Conservation (phyloP, 2,329 filamentous ascomycete species). For the Tympanopsis confertula region DNA sequence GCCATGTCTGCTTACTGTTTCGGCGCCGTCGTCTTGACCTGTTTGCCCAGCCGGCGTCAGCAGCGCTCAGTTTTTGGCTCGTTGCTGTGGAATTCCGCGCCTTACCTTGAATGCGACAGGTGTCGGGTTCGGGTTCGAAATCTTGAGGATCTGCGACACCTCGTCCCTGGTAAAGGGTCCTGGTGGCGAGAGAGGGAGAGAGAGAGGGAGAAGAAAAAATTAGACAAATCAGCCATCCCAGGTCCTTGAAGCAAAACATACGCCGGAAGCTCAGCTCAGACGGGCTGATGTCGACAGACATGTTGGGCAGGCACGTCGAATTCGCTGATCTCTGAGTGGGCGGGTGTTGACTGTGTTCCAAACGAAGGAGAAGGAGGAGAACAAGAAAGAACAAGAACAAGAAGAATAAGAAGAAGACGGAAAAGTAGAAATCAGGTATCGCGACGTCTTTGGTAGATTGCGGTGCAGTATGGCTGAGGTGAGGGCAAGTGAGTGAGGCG, state of each 20-base stretch:
- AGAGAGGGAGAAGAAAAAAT: constrained; percentile 3
- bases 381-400: too few relatives aligned
- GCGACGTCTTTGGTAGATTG: too few relatives aligned
- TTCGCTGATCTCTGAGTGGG: too few relatives aligned
- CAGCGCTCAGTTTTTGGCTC: constrained; percentile 12
- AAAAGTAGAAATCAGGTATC: too few relatives aligned
- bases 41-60: constrained; percentile 6
- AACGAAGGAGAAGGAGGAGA: too few relatives aligned
- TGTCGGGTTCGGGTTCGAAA: constrained; percentile 50
- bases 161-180: constrained; percentile 53
- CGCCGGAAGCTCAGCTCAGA: constrained; percentile 86
- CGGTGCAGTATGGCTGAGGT: too few relatives aligned
- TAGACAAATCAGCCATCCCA: neutral
- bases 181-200: constrained; percentile 16
- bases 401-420: too few relatives aligned
- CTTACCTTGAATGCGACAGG: constrained; percentile 61
- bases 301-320: constrained; percentile 34
- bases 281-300: constrained; percentile 93
- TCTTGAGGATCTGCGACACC: constrained; percentile 51
- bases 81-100: constrained; percentile 7
- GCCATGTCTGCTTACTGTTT: constrained; percentile 68
- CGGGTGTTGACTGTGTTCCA: too few relatives aligned
- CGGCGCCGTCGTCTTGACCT: constrained; percentile 98
- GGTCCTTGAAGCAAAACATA: constrained; percentile 33
- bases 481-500: too few relatives aligned